Evolutionary conservation across 208 protist species (phyloP).

Genomic region (Acanthamoeba healyi): DNA sequence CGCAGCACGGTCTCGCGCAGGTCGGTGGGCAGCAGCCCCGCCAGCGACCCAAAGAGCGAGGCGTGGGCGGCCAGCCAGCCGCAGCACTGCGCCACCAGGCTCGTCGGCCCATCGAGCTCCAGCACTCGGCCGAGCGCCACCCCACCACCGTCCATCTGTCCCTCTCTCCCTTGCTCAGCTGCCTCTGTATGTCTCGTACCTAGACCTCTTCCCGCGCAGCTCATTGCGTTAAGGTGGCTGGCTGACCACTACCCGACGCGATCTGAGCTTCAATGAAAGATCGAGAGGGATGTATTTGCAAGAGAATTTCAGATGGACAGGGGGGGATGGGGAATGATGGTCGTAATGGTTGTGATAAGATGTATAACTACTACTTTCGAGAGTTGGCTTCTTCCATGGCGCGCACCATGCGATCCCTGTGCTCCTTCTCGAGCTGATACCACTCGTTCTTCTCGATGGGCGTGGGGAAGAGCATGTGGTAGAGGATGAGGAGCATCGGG

Average conservation of each 20-base stretch:
- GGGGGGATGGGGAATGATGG: not conserved
- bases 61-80: not conserved
- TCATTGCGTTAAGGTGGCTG: not conserved
- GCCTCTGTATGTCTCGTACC: no score
- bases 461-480: conserved; percentile 50
- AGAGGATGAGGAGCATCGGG: conserved; percentile 15
- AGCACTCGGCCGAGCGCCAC: not conserved
- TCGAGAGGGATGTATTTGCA: not conserved
- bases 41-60: not conserved
- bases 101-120: not conserved
- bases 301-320: no score
- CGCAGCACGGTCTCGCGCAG: not conserved
- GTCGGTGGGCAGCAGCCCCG: not conserved
- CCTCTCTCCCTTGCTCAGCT: no score
- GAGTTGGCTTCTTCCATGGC: conserved; percentile 27
- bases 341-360: not conserved
- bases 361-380: not conserved
- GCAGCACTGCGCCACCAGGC: conserved; percentile 11
- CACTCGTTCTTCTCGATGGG: conserved; percentile 71
- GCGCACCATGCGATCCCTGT: not conserved
- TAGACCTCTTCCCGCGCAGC: no score
- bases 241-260: no score
- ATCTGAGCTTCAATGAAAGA: no score
- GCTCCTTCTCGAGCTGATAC: conserved; percentile 63
- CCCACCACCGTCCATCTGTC: not conserved